Evolutionary conservation across 441 rosid genomes (phyloP), one percentile per base, ranked within the genome.

Genomic region (Mallotus repandus): DNA sequence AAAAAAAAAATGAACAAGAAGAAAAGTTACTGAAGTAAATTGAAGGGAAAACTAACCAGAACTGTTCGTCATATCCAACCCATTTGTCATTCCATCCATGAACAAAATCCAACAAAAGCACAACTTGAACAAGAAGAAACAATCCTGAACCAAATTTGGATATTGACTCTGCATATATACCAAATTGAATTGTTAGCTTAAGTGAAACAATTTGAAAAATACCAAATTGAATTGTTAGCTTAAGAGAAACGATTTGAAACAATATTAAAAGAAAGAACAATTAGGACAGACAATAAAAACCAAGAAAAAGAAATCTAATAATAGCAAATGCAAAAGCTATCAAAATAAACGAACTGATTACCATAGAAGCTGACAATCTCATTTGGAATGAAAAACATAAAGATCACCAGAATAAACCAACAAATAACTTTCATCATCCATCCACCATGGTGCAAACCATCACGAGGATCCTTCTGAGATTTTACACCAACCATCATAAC

Each of bases 81-180:
- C 98, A 94, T 66, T 88, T 90, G 82, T 94, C 98, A 87, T 94
- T 94, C 99, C 99, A 92, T 66, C 97, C 92, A 76, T 88, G 98
- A 80, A 94, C 98, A 70, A 94, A 94, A 82, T 94, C 99, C 88
- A 94, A 86, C 80, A 94, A 82, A 82, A 94, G 98, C 69, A 94
- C 99, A 83, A 94, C 99, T 86, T 94, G 98, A 70, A 92, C 91
- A 69, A 94, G 95, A 78, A 92, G 98, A 65, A 94, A 94, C 79
- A 92, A 80, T n/a, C 99, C 99, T 16, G 99, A 89, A 73, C 99
- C 98, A 71, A 94, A 94, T 87, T 91, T 94, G 68, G 99, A 94
- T 66, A 84, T 82, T 0, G 91, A 80, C 84, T 92, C 99, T 94
- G 85, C 71, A 81, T 63, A 62, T 9, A 49, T 54, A 66, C 38